phyloP scores from a whole-genome alignment of 306 rosid species.

The Begonia fuchsioides region DNA sequence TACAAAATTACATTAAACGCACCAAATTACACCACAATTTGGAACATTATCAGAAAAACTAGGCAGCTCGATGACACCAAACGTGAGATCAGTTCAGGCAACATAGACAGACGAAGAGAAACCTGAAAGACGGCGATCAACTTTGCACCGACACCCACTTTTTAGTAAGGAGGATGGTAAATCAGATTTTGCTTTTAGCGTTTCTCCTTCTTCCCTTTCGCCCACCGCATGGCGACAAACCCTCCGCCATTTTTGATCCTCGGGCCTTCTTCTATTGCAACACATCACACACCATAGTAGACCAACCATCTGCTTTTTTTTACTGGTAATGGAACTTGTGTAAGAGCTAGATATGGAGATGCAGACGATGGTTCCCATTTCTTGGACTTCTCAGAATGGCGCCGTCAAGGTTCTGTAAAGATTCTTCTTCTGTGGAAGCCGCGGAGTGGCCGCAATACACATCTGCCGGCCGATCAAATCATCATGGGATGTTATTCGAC shows the following conservation, averaged over 20 bases:
- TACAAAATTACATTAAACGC: too few relatives aligned
- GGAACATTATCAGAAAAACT: too few relatives aligned
- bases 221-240: not conserved
- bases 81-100: too few relatives aligned
- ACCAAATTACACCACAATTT: too few relatives aligned
- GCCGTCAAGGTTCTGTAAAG: conserved; percentile 17
- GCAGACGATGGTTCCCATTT: not conserved
- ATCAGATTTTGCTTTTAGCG: not conserved
- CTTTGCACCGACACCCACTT: not conserved
- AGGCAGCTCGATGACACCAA: too few relatives aligned
- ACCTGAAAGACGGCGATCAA: not conserved
- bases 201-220: not conserved
- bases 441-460: not conserved
- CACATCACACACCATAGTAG: too few relatives aligned
- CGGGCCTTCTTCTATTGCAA: not conserved
- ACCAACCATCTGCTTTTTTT: too few relatives aligned
- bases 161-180: not conserved
- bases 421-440: conserved; percentile 9
- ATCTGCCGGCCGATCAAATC: conserved; percentile 10
- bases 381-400: conserved; percentile 16
- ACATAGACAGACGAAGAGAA: too few relatives aligned
- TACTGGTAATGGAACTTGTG: too few relatives aligned
- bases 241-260: too few relatives aligned
- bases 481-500: too few relatives aligned
- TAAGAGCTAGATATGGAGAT: too few relatives aligned